Percentiles rank a stretch among this genome's conserved stretches.
phyloP scores from a whole-genome alignment of 768 basidiomycete genomes.

The Candolleomyces eurysporus region DNA sequence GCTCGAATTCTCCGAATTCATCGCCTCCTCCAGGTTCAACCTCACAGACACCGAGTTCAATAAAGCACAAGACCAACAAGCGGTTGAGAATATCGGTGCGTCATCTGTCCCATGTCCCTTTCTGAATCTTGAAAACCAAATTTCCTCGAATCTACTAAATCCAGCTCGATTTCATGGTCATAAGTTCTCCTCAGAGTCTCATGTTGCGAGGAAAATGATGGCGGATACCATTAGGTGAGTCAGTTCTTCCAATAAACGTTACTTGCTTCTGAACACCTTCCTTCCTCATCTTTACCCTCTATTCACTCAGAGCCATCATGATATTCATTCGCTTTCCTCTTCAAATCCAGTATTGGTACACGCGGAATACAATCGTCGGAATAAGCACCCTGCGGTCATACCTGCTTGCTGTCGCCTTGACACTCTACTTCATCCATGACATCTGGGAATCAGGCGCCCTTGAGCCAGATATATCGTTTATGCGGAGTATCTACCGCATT shows the following conservation, averaged over 20 bases:
- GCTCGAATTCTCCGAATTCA: slow-evolving; percentile 16
- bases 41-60: not conserved
- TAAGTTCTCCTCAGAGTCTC: no score
- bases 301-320: slow-evolving; percentile 12
- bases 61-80: not conserved
- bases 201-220: no score
- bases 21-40: not conserved
- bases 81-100: not conserved
- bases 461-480: no score
- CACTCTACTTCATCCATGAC: no score
- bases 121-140: not conserved
- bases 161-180: no score
- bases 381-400: slow-evolving; percentile 25
- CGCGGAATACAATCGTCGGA: slow-evolving; percentile 28
- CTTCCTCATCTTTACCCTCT: not conserved
- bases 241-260: no score
- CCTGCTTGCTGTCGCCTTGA: slow-evolving; percentile 3
- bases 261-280: not conserved
- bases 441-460: no score
- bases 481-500: no score
- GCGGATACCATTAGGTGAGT: no score
- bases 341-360: slow-evolving; percentile 31
- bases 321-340: slow-evolving; percentile 11
- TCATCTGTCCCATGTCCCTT: no score
- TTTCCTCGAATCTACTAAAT: not conserved